A percentile compares a stretch with the other conserved stretches of the same genome.
These are phyloP conservation scores for Pulicaria dysenterica DNA, from an alignment of 129 eudicot species.

Conservation along the genomic window DNA sequence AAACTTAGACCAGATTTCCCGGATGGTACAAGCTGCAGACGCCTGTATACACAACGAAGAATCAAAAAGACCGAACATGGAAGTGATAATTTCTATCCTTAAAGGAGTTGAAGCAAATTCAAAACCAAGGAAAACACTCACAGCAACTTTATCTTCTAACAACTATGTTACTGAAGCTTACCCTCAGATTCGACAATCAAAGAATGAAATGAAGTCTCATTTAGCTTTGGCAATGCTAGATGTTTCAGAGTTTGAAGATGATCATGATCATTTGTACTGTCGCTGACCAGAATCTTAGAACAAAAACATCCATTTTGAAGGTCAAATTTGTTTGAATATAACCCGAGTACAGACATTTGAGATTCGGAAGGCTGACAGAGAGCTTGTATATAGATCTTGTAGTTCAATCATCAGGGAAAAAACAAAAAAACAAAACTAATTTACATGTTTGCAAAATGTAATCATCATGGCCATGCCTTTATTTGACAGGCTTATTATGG, in stretches of 20 bases:
- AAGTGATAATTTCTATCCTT: conserved; percentile 52
- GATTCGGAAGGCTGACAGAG: conserved; percentile 18
- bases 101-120: conserved; percentile 49
- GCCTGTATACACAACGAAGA: conserved; percentile 85
- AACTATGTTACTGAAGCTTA: conserved; percentile 39
- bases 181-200: conserved; percentile 55
- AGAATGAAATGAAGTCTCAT: conserved; percentile 75
- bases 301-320: conserved; percentile 19
- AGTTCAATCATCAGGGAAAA: conserved; percentile 31
- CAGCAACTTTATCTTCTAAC: conserved; percentile 34
- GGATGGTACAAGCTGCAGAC: conserved; percentile 79
- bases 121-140: conserved; percentile 37
- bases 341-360: conserved; percentile 33
- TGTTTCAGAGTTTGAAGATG: conserved; percentile 79
- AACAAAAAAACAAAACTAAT: conserved; percentile 15
- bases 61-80: conserved; percentile 66
- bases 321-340: conserved; percentile 27
- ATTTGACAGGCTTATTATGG: conserved; percentile 29
- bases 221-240: conserved; percentile 93
- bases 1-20: conserved; percentile 54
- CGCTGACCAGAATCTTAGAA: conserved; percentile 36
- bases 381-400: conserved; percentile 41
- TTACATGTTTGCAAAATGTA: conserved; percentile 26
- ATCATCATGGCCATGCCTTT: conserved; percentile 34
- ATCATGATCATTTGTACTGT: conserved; percentile 47